phyloP scores from a whole-genome alignment of 2,329 filamentous ascomycete genomes.

The Cladosporium sp. region DNA sequence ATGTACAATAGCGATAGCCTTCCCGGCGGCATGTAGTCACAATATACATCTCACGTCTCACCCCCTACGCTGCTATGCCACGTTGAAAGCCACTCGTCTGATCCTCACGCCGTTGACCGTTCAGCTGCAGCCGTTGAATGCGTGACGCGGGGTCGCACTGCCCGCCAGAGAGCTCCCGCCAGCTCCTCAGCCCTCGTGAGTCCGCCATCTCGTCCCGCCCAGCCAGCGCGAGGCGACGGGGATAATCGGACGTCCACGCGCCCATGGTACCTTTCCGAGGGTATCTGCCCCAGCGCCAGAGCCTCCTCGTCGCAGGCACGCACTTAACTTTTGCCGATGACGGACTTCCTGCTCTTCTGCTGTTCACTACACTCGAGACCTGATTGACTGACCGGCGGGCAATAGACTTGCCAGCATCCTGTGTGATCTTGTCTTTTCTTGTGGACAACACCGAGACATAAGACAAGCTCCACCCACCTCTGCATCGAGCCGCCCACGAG shows the following conservation, averaged over 20 bases:
- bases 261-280: conserved; percentile 10
- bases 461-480: background rate
- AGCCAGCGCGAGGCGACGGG: conserved; percentile 1
- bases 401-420: no score
- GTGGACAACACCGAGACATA: no score
- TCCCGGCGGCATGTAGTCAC: no score
- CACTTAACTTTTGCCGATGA: background rate
- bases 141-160: conserved; percentile 3
- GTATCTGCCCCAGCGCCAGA: background rate
- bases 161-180: background rate
- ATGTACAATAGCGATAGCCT: no score
- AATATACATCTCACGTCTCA: no score
- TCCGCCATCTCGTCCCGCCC: background rate
- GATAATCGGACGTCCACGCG: conserved; percentile 6
- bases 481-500: background rate
- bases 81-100: no score
- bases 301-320: background rate
- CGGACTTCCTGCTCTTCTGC: background rate
- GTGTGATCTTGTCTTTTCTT: no score
- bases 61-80: no score
- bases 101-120: background rate
- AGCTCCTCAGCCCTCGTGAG: conserved; percentile 4
- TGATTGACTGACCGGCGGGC: background rate
- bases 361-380: background rate
- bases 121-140: conserved; percentile 7